Evolutionary conservation across 2,329 filamentous ascomycete genomes (phyloP).

Genomic region (Ophiostoma ips): DNA sequence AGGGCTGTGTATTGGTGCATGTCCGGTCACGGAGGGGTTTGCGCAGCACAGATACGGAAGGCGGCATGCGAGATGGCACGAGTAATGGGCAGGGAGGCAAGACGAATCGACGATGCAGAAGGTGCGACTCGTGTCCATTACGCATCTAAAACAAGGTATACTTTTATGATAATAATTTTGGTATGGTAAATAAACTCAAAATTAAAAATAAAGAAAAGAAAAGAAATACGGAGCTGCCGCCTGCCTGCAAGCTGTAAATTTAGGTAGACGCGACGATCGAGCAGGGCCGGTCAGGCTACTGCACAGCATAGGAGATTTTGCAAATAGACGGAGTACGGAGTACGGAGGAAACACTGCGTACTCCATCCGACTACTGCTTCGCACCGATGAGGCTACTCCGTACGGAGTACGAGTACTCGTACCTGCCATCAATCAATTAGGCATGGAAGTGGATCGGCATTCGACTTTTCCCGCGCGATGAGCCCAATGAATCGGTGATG

Average conservation of each 20-base stretch:
- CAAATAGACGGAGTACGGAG: neutral
- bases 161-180: too few species aligned
- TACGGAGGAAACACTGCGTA: neutral
- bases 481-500: too few species aligned
- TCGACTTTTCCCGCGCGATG: neutral
- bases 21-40: neutral
- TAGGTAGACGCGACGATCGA: neutral
- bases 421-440: neutral
- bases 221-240: neutral
- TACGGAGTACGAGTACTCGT: too few species aligned
- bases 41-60: neutral
- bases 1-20: neutral
- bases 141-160: neutral
- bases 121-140: neutral
- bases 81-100: neutral
- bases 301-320: neutral
- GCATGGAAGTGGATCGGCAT: neutral
- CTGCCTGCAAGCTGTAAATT: neutral
- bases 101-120: neutral
- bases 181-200: too few species aligned
- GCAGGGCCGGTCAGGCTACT: neutral
- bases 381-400: neutral
- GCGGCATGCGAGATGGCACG: neutral
- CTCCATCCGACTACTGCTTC: neutral
- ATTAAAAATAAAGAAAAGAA: neutral